A percentile compares a stretch with the other conserved stretches of the same genome.
Conservation (phyloP, 768 basidiomycete genomes). For the Cubamyces lactineus region DNA sequence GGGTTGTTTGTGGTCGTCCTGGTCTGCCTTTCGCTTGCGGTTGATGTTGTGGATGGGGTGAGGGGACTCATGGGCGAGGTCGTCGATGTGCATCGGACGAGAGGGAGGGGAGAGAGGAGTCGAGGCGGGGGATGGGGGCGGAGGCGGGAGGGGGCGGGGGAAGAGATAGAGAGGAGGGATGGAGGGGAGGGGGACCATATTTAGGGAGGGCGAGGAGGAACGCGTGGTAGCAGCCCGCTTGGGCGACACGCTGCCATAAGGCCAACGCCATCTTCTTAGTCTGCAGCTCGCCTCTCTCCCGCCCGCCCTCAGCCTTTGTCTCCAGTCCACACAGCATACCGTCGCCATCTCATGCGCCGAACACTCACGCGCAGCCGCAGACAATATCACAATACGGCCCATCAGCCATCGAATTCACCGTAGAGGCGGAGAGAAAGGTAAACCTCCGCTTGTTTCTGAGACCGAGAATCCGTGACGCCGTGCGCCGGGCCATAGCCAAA, state of each 20-base stretch:
- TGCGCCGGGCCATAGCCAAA: slow-evolving; percentile 1
- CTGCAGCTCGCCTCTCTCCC: slow-evolving; percentile 11
- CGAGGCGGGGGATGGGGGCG: slow-evolving; percentile 23
- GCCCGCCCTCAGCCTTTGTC: background rate
- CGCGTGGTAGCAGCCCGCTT: slow-evolving; percentile 39
- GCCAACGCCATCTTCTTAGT: background rate
- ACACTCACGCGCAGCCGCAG: background rate
- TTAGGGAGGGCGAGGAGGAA: slow-evolving; percentile 40
- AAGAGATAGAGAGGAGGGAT: slow-evolving; percentile 31
- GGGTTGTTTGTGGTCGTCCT: slow-evolving; percentile 41
- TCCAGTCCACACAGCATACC: slow-evolving; percentile 2
- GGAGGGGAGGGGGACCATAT: slow-evolving; percentile 34
- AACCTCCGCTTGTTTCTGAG: slow-evolving; percentile 13
- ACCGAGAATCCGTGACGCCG: background rate
- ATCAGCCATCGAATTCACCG: background rate
- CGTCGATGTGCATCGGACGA: slow-evolving; percentile 50
- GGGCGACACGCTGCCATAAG: slow-evolving; percentile 30
- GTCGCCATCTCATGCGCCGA: background rate
- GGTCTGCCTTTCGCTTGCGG: slow-evolving; percentile 70
- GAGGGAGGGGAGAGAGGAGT: slow-evolving; percentile 34
- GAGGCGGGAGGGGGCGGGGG: slow-evolving; percentile 28
- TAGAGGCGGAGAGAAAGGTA: background rate
- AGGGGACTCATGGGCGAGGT: slow-evolving; percentile 53
- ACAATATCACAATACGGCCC: background rate
- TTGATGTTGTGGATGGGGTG: slow-evolving; percentile 49